Evolutionary conservation across 169 alveolate genomes (phyloP), one percentile per base, ranked within the genome.

Genomic region (Eimeria zaria): DNA sequence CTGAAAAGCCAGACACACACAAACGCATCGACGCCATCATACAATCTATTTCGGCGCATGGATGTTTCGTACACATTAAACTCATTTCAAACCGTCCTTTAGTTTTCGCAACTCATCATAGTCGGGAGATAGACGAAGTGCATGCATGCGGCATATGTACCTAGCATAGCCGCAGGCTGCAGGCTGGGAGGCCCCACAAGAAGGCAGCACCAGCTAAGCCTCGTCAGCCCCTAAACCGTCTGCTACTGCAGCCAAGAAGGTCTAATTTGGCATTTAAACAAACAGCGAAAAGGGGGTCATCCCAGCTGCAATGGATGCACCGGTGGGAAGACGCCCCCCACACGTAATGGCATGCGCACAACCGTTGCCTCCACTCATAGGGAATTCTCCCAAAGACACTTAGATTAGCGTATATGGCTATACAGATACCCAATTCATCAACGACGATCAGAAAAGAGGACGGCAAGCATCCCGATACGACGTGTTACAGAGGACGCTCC

Each of bases 1-100:
- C 97, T 96, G 95, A 48, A 93, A 30, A 44, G 51, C 16, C 73
- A 22, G 44, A n/a, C 58, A 46, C n/a, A 30, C 4, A 14, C 41
- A 81, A 1, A 46, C 39, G 41, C 62, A 48, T 27, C 4, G 74
- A 27, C 22, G 24, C 27, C 6, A 7, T 16, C 36, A 20, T 20
- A 1, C 62, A 44, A 78, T 5, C 58, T 6, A 7, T 18, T 36
- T 2, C 6, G 6, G 39, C n/a, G 5, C 6, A 36, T 30, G 5
- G 41, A 41, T 1, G 12, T 7, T 39, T 67, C 62, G 1, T 2
- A 24, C 62, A 44, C 44, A 20, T 44, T 18, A n/a, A 5, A 27
- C 30, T 12, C 48, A 16, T 14, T 16, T 36, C 9, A 22, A 51
- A 51, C 16, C 69, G 5, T 3, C 9, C 5, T 8, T 22, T 22